These are phyloP conservation scores for Chrysanthemum makinoi DNA, from an alignment of 129 eudicot species.

Conservation along the genomic window DNA sequence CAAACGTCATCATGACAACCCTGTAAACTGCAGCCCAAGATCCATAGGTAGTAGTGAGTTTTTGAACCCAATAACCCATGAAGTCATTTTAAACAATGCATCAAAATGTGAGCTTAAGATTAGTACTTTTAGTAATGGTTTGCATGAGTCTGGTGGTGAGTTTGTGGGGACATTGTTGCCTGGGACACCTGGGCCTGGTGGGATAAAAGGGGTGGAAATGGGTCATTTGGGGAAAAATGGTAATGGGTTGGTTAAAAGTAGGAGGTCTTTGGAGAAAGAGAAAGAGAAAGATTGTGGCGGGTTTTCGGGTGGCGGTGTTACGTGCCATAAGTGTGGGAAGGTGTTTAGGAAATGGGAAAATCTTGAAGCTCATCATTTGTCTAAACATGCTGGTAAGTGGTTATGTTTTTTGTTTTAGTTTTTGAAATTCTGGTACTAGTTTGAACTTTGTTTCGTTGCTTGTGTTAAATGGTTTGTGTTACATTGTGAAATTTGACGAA, in stretches of 20 bases:
- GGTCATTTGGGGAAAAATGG: conserved; percentile 23
- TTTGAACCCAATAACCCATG: conserved; percentile 74
- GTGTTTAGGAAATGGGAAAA: conserved; percentile 64
- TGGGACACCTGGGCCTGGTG: conserved; percentile 63
- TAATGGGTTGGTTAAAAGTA: conserved; percentile 27
- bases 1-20: conserved; percentile 70
- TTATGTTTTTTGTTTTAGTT: no score
- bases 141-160: conserved; percentile 25
- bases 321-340: conserved; percentile 86
- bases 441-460: background rate
- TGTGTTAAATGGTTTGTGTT: no score
- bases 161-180: conserved; percentile 65
- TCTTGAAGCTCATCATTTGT: conserved; percentile 80
- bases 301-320: conserved; percentile 35
- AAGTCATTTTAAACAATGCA: conserved; percentile 55
- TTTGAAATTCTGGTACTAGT: background rate
- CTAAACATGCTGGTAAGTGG: conserved; percentile 49
- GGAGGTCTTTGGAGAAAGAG: conserved; percentile 35
- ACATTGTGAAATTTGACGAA: background rate
- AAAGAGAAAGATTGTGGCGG: conserved; percentile 35
- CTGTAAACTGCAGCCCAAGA: conserved; percentile 82
- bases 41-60: conserved; percentile 92
- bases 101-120: conserved; percentile 84
- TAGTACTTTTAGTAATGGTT: conserved; percentile 39
- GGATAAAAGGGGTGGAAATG: conserved; percentile 33